These are phyloP conservation scores for Falciphora oryzae DNA, from an alignment of 2,329 filamentous ascomycete species.

Conservation along the genomic window DNA sequence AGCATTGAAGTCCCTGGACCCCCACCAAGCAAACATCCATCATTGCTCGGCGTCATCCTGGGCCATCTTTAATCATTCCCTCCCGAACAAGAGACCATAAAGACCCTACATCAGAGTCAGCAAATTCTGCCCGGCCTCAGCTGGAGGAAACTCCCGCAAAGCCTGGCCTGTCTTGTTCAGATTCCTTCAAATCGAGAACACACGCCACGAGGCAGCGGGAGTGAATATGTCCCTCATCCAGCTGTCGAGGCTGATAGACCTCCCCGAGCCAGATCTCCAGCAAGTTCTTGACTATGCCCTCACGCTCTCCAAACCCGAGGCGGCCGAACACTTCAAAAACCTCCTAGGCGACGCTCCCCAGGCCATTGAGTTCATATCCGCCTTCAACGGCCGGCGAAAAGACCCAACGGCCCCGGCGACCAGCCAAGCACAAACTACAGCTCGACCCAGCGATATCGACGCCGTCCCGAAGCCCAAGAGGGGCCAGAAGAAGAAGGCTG, in stretches of 20 bases:
- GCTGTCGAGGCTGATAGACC: constrained; percentile 71
- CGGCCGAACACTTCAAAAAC: constrained; percentile 80
- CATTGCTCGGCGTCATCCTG: neutral
- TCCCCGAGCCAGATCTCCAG: constrained; percentile 77
- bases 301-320: constrained; percentile 69
- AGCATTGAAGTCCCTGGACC: neutral
- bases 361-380: constrained; percentile 69
- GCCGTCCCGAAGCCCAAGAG: constrained; percentile 44
- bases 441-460: constrained; percentile 22
- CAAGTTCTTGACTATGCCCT: constrained; percentile 80
- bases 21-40: neutral
- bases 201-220: neutral
- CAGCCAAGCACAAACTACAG: neutral
- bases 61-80: neutral
- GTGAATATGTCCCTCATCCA: constrained; percentile 53
- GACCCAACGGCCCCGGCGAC: constrained; percentile 27
- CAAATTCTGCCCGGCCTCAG: neutral
- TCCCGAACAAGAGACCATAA: neutral
- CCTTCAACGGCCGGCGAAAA: constrained; percentile 65
- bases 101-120: neutral
- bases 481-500: constrained; percentile 48
- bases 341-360: constrained; percentile 81
- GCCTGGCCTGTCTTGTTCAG: too few species aligned
- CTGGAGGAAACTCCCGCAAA: neutral
- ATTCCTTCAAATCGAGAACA: neutral